Evolutionary conservation across 1,284 basidiomycete genomes (phyloP).

Genomic region (Cryptococcus jaspeensis): DNA sequence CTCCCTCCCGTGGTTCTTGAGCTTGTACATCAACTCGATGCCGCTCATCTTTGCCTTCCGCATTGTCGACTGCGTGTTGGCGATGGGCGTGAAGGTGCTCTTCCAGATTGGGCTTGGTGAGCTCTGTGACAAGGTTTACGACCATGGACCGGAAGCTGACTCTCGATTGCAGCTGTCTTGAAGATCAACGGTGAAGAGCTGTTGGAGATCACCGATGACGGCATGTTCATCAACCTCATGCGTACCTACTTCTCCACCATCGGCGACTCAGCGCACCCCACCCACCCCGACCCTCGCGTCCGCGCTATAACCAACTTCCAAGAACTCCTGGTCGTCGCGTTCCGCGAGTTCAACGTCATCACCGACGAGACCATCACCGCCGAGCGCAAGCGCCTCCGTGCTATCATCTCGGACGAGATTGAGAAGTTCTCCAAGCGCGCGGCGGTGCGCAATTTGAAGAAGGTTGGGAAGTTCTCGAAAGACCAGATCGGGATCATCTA

Average conservation of each 20-base stretch:
- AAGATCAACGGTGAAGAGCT: constrained; percentile 97
- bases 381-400: constrained; percentile 82
- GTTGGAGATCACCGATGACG: constrained; percentile 94
- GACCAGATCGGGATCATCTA: constrained; percentile 88
- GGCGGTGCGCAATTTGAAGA: constrained; percentile 83
- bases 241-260: constrained; percentile 90
- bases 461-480: constrained; percentile 78
- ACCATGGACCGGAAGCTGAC: neutral
- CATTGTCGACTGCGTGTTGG: constrained; percentile 98
- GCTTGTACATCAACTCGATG: constrained; percentile 96
- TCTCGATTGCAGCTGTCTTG: constrained; percentile 68
- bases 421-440: constrained; percentile 96
- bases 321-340: constrained; percentile 90
- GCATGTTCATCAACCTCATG: constrained; percentile 93
- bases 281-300: constrained; percentile 81
- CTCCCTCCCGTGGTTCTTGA: constrained; percentile 96
- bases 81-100: constrained; percentile 96
- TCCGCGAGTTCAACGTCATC: constrained; percentile 95
- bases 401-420: constrained; percentile 89
- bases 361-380: constrained; percentile 90
- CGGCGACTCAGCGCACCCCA: constrained; percentile 90
- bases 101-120: constrained; percentile 68
- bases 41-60: constrained; percentile 98
- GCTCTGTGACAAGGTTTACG: neutral
- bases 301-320: constrained; percentile 98